phyloP scores from a whole-genome alignment of 371 early-diverging fungal species.

The Homolaphlyctis polyrhiza region DNA sequence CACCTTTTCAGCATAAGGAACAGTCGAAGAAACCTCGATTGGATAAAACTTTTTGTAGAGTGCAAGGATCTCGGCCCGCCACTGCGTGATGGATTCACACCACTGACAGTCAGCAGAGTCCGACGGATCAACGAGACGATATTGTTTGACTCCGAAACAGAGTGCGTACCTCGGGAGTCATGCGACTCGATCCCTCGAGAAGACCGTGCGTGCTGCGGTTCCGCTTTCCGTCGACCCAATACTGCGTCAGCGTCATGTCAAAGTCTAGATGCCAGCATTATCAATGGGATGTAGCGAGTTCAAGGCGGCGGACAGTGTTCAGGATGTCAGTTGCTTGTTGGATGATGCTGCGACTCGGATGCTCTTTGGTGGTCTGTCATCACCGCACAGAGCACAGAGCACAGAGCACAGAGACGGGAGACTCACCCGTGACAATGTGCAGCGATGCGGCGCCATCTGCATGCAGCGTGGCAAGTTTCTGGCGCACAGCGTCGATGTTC shows the following conservation, averaged over 20 bases:
- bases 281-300: background rate
- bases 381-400: too few species aligned
- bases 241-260: slow-evolving; percentile 72
- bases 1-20: slow-evolving; percentile 55
- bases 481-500: too few species aligned
- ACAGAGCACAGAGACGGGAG: too few species aligned
- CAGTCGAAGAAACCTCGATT: slow-evolving; percentile 54
- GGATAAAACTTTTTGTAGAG: slow-evolving; percentile 66
- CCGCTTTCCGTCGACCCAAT: slow-evolving; percentile 52
- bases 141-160: too few species aligned
- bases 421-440: slow-evolving; percentile 4
- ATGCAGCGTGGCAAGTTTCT: background rate
- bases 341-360: too few species aligned
- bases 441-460: background rate
- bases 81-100: slow-evolving; percentile 24
- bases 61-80: slow-evolving; percentile 35
- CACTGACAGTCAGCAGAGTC: slow-evolving; percentile 1
- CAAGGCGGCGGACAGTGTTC: background rate
- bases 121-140: slow-evolving; percentile 3
- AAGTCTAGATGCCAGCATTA: slow-evolving; percentile 44
- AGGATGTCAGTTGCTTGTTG: too few species aligned
- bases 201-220: slow-evolving; percentile 60
- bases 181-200: slow-evolving; percentile 38
- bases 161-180: slow-evolving; percentile 41
- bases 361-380: too few species aligned